These are phyloP conservation scores for Cetraspora pellucida DNA, from an alignment of 192 early-diverging fungal species.

Conservation along the genomic window DNA sequence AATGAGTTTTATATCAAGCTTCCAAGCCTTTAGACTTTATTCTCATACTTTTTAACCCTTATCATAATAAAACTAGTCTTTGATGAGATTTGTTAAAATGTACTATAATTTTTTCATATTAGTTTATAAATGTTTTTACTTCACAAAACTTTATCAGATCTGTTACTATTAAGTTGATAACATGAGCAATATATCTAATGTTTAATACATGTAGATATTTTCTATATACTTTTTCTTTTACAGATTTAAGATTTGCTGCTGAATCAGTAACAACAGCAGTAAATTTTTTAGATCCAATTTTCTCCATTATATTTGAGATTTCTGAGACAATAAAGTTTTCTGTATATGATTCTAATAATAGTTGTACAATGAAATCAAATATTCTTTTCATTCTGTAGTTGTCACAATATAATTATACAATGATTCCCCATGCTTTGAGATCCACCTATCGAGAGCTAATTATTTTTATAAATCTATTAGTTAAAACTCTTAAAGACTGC, in stretches of 20 bases:
- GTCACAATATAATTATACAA: not conserved
- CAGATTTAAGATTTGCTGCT: not conserved
- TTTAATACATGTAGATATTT: not conserved
- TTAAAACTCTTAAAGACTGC: not conserved
- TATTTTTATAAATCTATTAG: not conserved
- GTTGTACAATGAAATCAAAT: not conserved
- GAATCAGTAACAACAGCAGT: not conserved
- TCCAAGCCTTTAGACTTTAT: not conserved
- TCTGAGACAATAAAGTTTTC: not conserved
- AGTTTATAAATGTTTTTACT: not conserved
- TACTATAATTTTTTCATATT: too few relatives aligned
- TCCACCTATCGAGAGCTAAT: not conserved
- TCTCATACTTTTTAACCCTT: constrained; percentile 7
- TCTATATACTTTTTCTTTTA: not conserved
- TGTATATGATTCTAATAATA: not conserved
- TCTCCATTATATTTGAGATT: not conserved
- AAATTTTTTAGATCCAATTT: constrained; percentile 1
- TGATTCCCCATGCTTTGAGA: not conserved
- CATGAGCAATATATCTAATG: not conserved
- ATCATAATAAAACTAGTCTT: not conserved
- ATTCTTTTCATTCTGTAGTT: not conserved
- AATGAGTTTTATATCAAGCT: not conserved
- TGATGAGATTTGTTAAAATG: constrained; percentile 3
- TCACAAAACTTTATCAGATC: not conserved
- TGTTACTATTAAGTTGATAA: constrained; percentile 1